These are phyloP conservation scores for Aspergillus sp. DNA, from an alignment of 2,329 filamentous ascomycete species.

Conservation along the genomic window DNA sequence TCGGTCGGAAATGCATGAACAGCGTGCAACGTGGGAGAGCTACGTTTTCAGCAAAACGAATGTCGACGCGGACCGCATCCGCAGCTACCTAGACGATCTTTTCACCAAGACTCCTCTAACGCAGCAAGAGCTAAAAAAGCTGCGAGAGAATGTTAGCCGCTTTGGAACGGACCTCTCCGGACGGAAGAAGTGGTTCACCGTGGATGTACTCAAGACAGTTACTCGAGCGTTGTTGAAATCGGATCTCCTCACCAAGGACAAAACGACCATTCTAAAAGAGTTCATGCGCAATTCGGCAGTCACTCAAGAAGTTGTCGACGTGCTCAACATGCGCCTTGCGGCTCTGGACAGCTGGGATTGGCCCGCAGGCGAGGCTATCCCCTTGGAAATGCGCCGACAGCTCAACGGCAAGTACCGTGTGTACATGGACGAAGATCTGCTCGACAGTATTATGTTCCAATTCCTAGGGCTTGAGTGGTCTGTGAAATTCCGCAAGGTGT, in stretches of 20 bases:
- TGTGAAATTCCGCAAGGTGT: slow-evolving; percentile 40
- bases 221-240: slow-evolving; percentile 45
- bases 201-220: slow-evolving; percentile 36
- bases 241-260: slow-evolving; percentile 48
- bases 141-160: slow-evolving; percentile 34
- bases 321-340: slow-evolving; percentile 51
- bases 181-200: slow-evolving; percentile 34
- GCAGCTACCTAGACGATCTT: slow-evolving; percentile 45
- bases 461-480: slow-evolving; percentile 50
- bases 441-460: slow-evolving; percentile 50
- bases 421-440: slow-evolving; percentile 53
- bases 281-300: slow-evolving; percentile 46
- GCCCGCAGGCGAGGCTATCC: slow-evolving; percentile 36
- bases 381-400: slow-evolving; percentile 46
- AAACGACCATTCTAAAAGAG: slow-evolving; percentile 45
- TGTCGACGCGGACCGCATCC: slow-evolving; percentile 42
- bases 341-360: slow-evolving; percentile 49
- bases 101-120: slow-evolving; percentile 41
- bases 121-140: slow-evolving; percentile 36
- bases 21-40: slow-evolving; percentile 49
- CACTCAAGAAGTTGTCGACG: slow-evolving; percentile 49
- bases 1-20: slow-evolving; percentile 48
- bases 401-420: slow-evolving; percentile 54
- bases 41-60: slow-evolving; percentile 46
- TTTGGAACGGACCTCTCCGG: slow-evolving; percentile 29